Conservation (phyloP, 2,329 filamentous ascomycete genomes). For the Ceratocystis diversiconidia region DNA sequence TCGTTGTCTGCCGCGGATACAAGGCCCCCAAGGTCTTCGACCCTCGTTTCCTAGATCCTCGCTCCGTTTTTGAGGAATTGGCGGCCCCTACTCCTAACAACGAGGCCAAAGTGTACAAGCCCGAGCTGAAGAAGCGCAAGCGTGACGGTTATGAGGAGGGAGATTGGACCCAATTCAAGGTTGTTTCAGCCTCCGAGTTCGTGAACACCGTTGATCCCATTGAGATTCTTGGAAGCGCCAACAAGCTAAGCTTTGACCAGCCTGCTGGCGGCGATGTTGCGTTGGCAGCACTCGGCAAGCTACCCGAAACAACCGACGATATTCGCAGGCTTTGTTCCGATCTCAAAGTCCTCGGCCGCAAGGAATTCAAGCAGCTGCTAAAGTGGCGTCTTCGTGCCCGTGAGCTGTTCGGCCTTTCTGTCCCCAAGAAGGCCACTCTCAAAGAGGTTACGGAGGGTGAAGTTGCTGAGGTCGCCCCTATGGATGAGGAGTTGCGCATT, state of each 20-base stretch:
- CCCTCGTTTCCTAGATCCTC: slow-evolving; percentile 79
- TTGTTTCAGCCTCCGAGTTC: slow-evolving; percentile 77
- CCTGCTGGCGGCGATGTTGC: slow-evolving; percentile 71
- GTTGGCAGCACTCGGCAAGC: slow-evolving; percentile 67
- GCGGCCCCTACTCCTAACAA: slow-evolving; percentile 77
- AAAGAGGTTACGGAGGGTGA: slow-evolving; percentile 44
- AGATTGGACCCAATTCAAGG: slow-evolving; percentile 84
- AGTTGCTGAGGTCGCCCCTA: slow-evolving; percentile 67
- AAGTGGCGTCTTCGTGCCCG: slow-evolving; percentile 81
- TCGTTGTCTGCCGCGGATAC: slow-evolving; percentile 89
- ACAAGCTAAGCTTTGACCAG: slow-evolving; percentile 72
- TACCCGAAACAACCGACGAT: slow-evolving; percentile 76
- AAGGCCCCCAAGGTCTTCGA: slow-evolving; percentile 92
- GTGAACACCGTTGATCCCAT: slow-evolving; percentile 90
- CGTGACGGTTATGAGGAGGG: slow-evolving; percentile 95
- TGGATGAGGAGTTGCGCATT: slow-evolving; percentile 89
- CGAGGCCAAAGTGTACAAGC: slow-evolving; percentile 95
- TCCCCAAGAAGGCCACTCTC: slow-evolving; percentile 47
- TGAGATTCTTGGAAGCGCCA: slow-evolving; percentile 72
- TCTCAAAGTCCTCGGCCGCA: slow-evolving; percentile 78
- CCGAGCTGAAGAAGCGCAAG: slow-evolving; percentile 93
- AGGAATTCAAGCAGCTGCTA: slow-evolving; percentile 82
- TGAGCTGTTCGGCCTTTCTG: slow-evolving; percentile 75
- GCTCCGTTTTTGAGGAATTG: slow-evolving; percentile 85
- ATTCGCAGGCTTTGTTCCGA: slow-evolving; percentile 66